Conservation (phyloP, 1,284 basidiomycete genomes). For the Cryptococcus sp. region DNA sequence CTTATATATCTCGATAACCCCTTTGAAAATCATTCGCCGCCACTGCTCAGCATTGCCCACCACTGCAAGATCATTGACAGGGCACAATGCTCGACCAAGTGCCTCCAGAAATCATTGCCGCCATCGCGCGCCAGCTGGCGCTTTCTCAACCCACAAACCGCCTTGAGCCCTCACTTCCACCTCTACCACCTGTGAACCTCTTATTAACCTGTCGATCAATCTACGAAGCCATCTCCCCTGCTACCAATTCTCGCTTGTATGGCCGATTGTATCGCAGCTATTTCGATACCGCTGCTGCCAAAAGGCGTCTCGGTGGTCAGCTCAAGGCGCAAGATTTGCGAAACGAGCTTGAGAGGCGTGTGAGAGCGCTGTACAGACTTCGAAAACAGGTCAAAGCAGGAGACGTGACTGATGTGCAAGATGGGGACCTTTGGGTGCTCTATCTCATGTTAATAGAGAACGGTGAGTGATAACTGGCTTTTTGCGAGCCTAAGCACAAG, state of each 20-base stretch:
- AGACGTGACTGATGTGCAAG: constrained; percentile 29
- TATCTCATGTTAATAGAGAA: constrained; percentile 72
- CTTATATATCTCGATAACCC: no score
- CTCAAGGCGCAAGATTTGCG: constrained; percentile 24
- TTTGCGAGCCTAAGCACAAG: background rate
- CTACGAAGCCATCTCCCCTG: constrained; percentile 52
- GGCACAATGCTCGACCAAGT: constrained; percentile 50
- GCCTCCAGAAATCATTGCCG: constrained; percentile 65
- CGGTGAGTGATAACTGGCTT: constrained; percentile 36
- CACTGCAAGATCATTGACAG: background rate
- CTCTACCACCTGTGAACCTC: constrained; percentile 53
- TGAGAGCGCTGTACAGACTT: constrained; percentile 34
- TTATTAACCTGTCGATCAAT: constrained; percentile 58
- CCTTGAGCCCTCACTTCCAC: constrained; percentile 46
- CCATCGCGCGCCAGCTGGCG: constrained; percentile 59
- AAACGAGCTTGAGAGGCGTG: constrained; percentile 42
- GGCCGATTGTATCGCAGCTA: constrained; percentile 61
- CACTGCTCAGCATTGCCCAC: no score
- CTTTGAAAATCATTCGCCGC: no score
- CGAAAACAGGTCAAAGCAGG: constrained; percentile 23
- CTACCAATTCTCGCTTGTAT: constrained; percentile 62
- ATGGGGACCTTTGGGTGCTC: constrained; percentile 59
- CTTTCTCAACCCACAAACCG: constrained; percentile 40
- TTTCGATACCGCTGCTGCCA: constrained; percentile 64
- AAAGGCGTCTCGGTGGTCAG: constrained; percentile 58